phyloP scores from a whole-genome alignment of 345 rosid species.

The Draba incana region DNA sequence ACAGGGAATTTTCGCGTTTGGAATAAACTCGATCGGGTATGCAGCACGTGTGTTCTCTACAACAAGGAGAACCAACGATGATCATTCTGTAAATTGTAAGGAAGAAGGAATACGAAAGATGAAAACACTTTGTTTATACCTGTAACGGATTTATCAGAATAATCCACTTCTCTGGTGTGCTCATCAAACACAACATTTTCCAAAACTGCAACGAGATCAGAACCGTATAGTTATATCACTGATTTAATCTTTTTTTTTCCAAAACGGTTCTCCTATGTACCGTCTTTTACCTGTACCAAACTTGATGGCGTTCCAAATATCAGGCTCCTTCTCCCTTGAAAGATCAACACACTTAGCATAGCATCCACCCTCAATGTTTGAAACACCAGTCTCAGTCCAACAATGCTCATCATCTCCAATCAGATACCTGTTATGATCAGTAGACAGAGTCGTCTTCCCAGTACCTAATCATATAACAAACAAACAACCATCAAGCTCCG shows the following conservation, averaged over 20 bases:
- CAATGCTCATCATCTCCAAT: slow-evolving; percentile 99
- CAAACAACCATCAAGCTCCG: slow-evolving; percentile 15
- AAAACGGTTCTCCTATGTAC: neutral
- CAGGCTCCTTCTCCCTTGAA: slow-evolving; percentile 89
- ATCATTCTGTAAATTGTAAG: neutral
- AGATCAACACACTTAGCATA: slow-evolving; percentile 98
- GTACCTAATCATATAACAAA: slow-evolving; percentile 53
- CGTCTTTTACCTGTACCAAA: slow-evolving; percentile 74
- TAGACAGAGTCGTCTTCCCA: slow-evolving; percentile 94
- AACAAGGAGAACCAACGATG: neutral
- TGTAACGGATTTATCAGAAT: slow-evolving; percentile 83
- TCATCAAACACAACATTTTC: slow-evolving; percentile 97
- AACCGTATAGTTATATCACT: slow-evolving; percentile 1
- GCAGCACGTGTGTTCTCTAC: slow-evolving; percentile 97
- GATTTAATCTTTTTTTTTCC: neutral
- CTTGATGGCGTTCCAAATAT: slow-evolving; percentile 95
- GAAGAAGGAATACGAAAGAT: slow-evolving; percentile 1
- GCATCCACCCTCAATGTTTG: slow-evolving; percentile 99
- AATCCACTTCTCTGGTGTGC: slow-evolving; percentile 87
- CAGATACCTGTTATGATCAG: slow-evolving; percentile 87
- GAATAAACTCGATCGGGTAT: slow-evolving; percentile 90
- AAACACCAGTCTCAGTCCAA: slow-evolving; percentile 90
- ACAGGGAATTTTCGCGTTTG: slow-evolving; percentile 89
- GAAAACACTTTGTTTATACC: slow-evolving; percentile 45
- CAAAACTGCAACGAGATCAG: slow-evolving; percentile 54